phyloP scores from a whole-genome alignment of 768 basidiomycete species.

The Lactarius indigo region DNA sequence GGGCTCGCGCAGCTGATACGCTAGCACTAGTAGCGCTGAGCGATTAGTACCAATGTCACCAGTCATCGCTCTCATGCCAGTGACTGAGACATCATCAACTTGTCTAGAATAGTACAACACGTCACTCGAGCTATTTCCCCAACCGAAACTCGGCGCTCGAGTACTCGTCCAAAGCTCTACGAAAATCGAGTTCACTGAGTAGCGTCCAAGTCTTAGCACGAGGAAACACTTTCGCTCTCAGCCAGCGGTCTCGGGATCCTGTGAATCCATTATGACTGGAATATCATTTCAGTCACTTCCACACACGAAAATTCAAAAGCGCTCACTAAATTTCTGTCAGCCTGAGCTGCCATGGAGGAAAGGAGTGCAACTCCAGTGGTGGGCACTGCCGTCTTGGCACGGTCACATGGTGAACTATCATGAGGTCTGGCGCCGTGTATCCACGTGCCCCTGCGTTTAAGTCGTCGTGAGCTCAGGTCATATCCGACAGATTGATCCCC shows the following conservation, averaged over 20 bases:
- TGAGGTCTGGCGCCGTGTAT: constrained; percentile 67
- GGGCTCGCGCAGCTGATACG: background rate
- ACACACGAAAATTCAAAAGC: background rate
- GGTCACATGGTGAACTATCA: constrained; percentile 65
- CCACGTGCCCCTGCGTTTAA: constrained; percentile 44
- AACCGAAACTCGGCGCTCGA: constrained; percentile 72
- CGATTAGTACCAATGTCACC: background rate
- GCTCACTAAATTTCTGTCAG: constrained; percentile 78
- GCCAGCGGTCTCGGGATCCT: constrained; percentile 8
- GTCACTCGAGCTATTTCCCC: constrained; percentile 42
- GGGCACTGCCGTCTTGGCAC: constrained; percentile 35
- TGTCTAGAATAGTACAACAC: background rate
- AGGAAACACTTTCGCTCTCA: background rate
- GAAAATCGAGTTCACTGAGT: constrained; percentile 49
- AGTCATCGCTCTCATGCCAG: background rate
- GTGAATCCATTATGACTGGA: constrained; percentile 27
- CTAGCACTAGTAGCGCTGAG: background rate
- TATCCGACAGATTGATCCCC: background rate
- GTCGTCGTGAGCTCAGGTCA: background rate
- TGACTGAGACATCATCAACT: background rate
- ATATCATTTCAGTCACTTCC: background rate
- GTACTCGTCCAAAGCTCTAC: constrained; percentile 71
- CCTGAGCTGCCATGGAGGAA: constrained; percentile 84
- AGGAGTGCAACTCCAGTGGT: constrained; percentile 67
- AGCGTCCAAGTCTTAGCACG: constrained; percentile 25